Percentiles rank a stretch among this genome's conserved stretches.
Evolutionary conservation across 805 yeast genomes (phyloP).

Genomic region (Wickerhamiella bombiphila): DNA sequence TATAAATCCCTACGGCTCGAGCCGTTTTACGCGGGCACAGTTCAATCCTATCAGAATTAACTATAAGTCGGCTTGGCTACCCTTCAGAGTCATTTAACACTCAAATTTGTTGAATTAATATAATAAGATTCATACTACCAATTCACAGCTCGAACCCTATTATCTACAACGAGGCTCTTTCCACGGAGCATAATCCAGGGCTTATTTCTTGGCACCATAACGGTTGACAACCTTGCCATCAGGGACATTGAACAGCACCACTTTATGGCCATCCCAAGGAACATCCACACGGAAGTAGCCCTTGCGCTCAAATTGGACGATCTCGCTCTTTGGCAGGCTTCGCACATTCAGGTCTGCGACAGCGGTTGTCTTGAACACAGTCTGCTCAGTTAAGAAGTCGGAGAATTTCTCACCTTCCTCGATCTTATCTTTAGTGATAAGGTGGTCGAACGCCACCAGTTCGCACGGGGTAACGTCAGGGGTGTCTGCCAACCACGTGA

Average conservation of each 20-base stretch:
- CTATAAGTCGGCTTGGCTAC: too few species aligned
- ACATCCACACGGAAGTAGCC: slow-evolving; percentile 82
- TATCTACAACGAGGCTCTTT: too few species aligned
- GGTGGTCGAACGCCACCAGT: slow-evolving; percentile 82
- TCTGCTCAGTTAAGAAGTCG: slow-evolving; percentile 75
- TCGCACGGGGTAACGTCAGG: slow-evolving; percentile 57
- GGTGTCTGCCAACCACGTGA: slow-evolving; percentile 88
- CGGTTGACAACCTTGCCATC: slow-evolving; percentile 78
- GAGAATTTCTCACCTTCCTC: slow-evolving; percentile 90
- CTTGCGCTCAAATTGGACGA: slow-evolving; percentile 92
- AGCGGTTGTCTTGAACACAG: slow-evolving; percentile 70
- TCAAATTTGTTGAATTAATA: too few species aligned
- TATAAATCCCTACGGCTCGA: too few species aligned
- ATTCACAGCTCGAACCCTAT: too few species aligned
- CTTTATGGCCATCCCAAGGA: slow-evolving; percentile 40
- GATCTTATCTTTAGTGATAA: slow-evolving; percentile 85
- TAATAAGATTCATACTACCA: too few species aligned
- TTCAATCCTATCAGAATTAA: too few species aligned
- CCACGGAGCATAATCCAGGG: too few species aligned
- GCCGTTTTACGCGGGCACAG: too few species aligned
- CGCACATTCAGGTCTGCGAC: slow-evolving; percentile 68
- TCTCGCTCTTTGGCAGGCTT: slow-evolving; percentile 66
- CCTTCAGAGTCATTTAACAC: too few species aligned
- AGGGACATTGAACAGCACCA: slow-evolving; percentile 82
- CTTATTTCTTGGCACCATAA: slow-evolving; percentile 51